Evolutionary conservation across 768 basidiomycete species (phyloP), one percentile per base, ranked within the genome.

Genomic region (Strobilomyces echinocephalus): DNA sequence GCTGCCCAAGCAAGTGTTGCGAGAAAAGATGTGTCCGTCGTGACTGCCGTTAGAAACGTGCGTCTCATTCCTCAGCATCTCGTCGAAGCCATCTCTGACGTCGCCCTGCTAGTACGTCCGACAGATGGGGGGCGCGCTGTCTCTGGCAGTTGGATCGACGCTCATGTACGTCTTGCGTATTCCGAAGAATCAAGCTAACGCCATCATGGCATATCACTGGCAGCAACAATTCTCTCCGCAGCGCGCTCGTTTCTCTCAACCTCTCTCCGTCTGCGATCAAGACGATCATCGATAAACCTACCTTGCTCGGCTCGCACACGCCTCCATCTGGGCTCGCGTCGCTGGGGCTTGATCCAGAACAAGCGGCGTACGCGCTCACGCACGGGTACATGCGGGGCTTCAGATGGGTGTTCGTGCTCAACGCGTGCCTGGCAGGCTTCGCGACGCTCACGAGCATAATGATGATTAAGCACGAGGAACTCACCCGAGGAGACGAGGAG

Each of bases 381-480:
- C 34, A 36, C 16, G 35, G 42, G 16, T 46, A 39, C 16, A 40
- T 30, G 18, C 20, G n/a, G 20, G 51, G 45, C 18, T 52, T 52
- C 34, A 38, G 28, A 12, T 39, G 6, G 28, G 8, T 52, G 20
- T 52, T 52, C 10, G n/a, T 52, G 5, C 36, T 52, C 5, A 52
- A 52, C 10, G 43, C 43, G 15, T 20, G 43, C 21, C 8, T 52
- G 36, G 43, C 51, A 4, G 15, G 35, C 36, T 14, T 52, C 1
- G 51, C 43, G 21, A 33, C 20, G 18, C 16, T 46, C 20, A 12
- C 10, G 4, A 49, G 48, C 48, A 18, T 49, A 34, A 36, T 51
- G 24, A 50, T 50, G 49, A 50, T 50, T 41, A 50, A 43, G 24
- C 49, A 50, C n/a, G 26, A 33, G 33, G 33, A 43, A 14, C 50